These are phyloP conservation scores for Pichia scutulata DNA, from an alignment of 805 yeast species.

Conservation along the genomic window DNA sequence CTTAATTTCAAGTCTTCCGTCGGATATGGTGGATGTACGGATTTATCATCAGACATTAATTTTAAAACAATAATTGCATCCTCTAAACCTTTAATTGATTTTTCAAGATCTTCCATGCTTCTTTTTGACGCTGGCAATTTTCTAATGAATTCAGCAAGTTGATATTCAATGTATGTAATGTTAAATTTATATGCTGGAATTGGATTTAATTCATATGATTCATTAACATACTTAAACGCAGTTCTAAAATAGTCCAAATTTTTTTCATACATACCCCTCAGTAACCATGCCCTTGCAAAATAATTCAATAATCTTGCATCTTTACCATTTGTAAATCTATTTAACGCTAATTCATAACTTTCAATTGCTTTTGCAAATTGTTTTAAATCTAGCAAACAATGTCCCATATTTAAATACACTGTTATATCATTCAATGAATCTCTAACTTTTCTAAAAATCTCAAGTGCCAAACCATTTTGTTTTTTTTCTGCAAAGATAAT, in stretches of 20 bases:
- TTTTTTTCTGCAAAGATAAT: constrained; percentile 84
- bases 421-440: constrained; percentile 84
- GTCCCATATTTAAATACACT: constrained; percentile 79
- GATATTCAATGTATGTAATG: constrained; percentile 75
- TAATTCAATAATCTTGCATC: constrained; percentile 63
- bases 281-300: constrained; percentile 84
- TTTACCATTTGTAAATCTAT: constrained; percentile 51
- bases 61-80: constrained; percentile 55
- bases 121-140: constrained; percentile 55
- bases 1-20: constrained; percentile 75
- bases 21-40: constrained; percentile 64
- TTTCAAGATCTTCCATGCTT: constrained; percentile 50
- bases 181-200: constrained; percentile 58
- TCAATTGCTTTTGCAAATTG: constrained; percentile 85
- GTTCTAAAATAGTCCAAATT: constrained; percentile 50
- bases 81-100: constrained; percentile 47
- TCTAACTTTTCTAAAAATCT: constrained; percentile 78
- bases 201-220: constrained; percentile 40
- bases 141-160: constrained; percentile 74
- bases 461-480: constrained; percentile 68
- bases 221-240: constrained; percentile 54
- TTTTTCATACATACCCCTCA: constrained; percentile 64
- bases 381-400: constrained; percentile 73
- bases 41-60: constrained; percentile 44
- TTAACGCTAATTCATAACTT: constrained; percentile 73